A percentile compares a stretch with the other conserved stretches of the same genome.
These are phyloP conservation scores for Millerozyma acaciae DNA, from an alignment of 805 yeast species.

Conservation along the genomic window DNA sequence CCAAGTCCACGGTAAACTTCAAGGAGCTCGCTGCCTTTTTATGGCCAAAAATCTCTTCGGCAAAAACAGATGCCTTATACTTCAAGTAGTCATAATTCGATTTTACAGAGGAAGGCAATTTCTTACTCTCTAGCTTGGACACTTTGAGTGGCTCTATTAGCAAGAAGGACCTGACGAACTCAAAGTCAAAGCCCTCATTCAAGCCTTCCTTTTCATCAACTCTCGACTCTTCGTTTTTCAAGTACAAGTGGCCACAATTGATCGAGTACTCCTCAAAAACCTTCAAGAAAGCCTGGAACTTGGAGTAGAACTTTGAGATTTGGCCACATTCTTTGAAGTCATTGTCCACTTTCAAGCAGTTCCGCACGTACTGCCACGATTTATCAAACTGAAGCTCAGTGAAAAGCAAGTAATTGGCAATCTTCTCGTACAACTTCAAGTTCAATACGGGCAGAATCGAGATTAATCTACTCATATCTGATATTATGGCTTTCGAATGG, in stretches of 20 bases:
- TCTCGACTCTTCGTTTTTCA: constrained; percentile 19
- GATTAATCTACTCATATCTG: constrained; percentile 23
- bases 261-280: constrained; percentile 44
- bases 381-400: constrained; percentile 51
- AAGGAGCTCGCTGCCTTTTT: constrained; percentile 14
- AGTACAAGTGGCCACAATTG: constrained; percentile 24
- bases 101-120: constrained; percentile 29
- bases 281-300: constrained; percentile 37
- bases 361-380: constrained; percentile 50
- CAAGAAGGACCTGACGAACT: constrained; percentile 19
- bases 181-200: constrained; percentile 20
- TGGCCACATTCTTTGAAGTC: constrained; percentile 60
- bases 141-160: constrained; percentile 24
- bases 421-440: constrained; percentile 19
- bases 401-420: constrained; percentile 37
- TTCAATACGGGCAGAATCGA: constrained; percentile 24
- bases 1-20: constrained; percentile 27
- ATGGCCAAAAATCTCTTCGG: constrained; percentile 11
- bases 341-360: constrained; percentile 75
- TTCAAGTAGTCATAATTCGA: constrained; percentile 42
- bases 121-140: constrained; percentile 22
- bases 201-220: constrained; percentile 17
- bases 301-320: constrained; percentile 50
- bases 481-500: constrained; percentile 16
- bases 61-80: constrained; percentile 32